A percentile compares a stretch with the other conserved stretches of the same genome.
phyloP scores from a whole-genome alignment of 2,329 filamentous ascomycete species.

The Sclerotinia spermophila region DNA sequence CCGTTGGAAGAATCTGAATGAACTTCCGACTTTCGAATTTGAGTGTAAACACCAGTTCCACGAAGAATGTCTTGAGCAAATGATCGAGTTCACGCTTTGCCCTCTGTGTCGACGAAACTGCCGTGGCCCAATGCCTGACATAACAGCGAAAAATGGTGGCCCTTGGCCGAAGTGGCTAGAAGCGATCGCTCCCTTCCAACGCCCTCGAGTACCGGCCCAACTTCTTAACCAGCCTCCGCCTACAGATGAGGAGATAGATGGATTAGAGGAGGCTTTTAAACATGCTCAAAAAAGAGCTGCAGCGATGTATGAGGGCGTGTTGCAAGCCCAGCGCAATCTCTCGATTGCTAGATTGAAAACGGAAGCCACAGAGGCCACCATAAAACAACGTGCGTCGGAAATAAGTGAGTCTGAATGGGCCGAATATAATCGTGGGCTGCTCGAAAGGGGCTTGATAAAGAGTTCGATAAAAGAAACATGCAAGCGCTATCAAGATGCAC shows the following conservation, averaged over 20 bases:
- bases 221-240: not conserved
- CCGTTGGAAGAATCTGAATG: not conserved
- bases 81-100: not conserved
- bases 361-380: accelerated
- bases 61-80: not conserved
- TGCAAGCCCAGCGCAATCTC: not conserved
- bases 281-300: not conserved
- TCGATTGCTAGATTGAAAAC: not conserved
- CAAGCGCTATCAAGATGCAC: not conserved
- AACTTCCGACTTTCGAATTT: not conserved
- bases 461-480: not conserved
- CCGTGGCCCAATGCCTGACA: not conserved
- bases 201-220: not conserved
- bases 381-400: not conserved
- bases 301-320: not conserved
- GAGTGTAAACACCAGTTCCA: not conserved
- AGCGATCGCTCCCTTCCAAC: not conserved
- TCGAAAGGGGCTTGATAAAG: not conserved
- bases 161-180: not conserved
- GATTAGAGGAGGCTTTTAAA: not conserved
- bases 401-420: not conserved
- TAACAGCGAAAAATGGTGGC: not conserved
- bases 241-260: not conserved
- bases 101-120: not conserved
- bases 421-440: not conserved